phyloP scores from a whole-genome alignment of 2,329 filamentous ascomycete species.

The Bertia moriformis region DNA sequence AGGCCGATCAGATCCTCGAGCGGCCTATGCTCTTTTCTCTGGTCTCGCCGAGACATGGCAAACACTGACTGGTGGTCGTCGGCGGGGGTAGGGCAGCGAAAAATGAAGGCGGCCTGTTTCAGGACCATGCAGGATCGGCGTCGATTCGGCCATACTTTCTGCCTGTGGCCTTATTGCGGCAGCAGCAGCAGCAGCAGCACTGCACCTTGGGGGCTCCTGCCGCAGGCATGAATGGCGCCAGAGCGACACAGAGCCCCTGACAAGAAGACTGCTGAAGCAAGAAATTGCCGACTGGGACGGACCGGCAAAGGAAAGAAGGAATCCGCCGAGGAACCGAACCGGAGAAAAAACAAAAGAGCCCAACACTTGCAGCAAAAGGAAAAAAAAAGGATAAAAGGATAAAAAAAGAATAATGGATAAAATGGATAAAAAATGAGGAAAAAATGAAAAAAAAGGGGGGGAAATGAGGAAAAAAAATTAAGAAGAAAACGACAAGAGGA shows the following conservation, averaged over 20 bases:
- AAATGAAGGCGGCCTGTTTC: no score
- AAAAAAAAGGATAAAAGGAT: no score
- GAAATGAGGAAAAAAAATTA: conserved; percentile 2
- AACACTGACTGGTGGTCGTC: no score
- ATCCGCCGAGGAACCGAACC: neutral
- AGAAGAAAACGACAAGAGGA: neutral
- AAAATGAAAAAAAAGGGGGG: conserved; percentile 6
- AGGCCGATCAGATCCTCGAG: no score
- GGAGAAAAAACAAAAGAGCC: conserved; percentile 3
- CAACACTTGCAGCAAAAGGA: no score
- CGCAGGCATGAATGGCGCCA: neutral
- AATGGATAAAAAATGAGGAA: conserved; percentile 1
- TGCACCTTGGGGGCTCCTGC: neutral
- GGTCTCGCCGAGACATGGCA: no score
- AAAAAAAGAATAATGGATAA: no score
- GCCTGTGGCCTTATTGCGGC: neutral
- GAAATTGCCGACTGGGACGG: neutral
- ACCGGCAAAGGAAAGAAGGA: no score
- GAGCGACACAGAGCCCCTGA: neutral
- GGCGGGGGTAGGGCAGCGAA: no score
- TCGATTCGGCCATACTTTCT: conserved; percentile 3
- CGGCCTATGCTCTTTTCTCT: no score
- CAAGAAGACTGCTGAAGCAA: conserved; percentile 1
- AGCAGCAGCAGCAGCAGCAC: neutral
- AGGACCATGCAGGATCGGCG: conserved; percentile 5